Evolutionary conservation across 345 rosid species (phyloP), one percentile per base, ranked within the genome.

Genomic region (Toxicodendron radicans): DNA sequence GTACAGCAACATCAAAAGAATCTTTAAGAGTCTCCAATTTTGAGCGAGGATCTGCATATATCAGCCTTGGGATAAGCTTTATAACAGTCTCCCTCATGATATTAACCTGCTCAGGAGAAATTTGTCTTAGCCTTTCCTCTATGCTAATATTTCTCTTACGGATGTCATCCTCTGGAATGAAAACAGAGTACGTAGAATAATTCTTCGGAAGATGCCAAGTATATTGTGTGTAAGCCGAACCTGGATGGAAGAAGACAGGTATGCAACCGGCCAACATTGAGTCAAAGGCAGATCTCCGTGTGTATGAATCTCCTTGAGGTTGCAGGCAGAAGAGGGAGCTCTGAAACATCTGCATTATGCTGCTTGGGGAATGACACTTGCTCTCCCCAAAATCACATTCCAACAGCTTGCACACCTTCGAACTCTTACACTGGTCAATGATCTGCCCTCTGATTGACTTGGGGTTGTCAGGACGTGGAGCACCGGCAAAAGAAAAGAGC

Each of bases 401-500:
- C 85, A 92, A 71, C 46, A 94, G 78, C 73, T 88, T 94, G 68
- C 97, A 64, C 64, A 75, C 83, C 24, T 86, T 73, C 4, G 93
- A 88, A 18, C 77, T 74, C 75, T 70, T 83, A n/a, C 98, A 90
- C 66, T 92, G 94, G 38, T 89, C 81, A 6, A 94, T 92, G 79
- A 94, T 85, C 89, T 85, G 92, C 45, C 93, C 97, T 76, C 97
- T 83, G 70, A 94, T 94, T 32, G 97, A 94, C 66, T 89, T 87
- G 0, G 88, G 83, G 65, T 91, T 89, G 46, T 75, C 90, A 0
- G 97, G 89, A 9, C 97, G 90, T 2, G 98, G 98, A 0, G 97
- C 97, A 54, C 98, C 98, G 0, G 97, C 98, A 75, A 94, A 94
- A 10, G 97, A 94, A 87, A 94, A 92, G 21, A 92, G 91, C 93